Conservation (phyloP, 306 rosid species). For the Datisca glomerata region DNA sequence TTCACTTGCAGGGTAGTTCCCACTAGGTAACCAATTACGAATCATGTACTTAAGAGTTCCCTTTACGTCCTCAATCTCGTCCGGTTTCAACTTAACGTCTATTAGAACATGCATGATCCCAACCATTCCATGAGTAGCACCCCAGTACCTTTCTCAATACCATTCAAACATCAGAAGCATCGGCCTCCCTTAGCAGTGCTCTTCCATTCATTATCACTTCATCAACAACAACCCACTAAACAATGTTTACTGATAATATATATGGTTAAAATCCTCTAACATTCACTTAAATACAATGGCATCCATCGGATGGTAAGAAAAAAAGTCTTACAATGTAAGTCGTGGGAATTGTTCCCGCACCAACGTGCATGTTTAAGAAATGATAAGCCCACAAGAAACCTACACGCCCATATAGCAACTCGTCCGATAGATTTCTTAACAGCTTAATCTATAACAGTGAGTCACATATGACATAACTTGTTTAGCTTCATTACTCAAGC, state of each 20-base stretch:
- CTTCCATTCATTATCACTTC: slow-evolving; percentile 52
- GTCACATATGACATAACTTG: neutral
- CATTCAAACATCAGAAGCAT: slow-evolving; percentile 64
- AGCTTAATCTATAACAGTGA: slow-evolving; percentile 42
- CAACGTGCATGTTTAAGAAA: slow-evolving; percentile 55
- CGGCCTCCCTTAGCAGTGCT: slow-evolving; percentile 37
- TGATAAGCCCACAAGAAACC: slow-evolving; percentile 72
- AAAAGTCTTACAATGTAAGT: slow-evolving; percentile 33
- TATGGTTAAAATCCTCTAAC: slow-evolving; percentile 4
- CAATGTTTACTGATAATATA: slow-evolving; percentile 1
- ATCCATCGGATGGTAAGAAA: neutral
- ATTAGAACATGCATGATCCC: slow-evolving; percentile 68
- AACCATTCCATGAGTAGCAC: slow-evolving; percentile 80
- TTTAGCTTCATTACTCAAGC: neutral
- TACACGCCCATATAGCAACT: slow-evolving; percentile 60
- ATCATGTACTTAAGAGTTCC: slow-evolving; percentile 63
- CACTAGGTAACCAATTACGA: slow-evolving; percentile 34
- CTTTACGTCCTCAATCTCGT: slow-evolving; percentile 50
- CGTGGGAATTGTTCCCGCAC: slow-evolving; percentile 41
- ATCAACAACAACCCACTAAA: slow-evolving; percentile 34
- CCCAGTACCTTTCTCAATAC: slow-evolving; percentile 73
- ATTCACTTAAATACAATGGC: slow-evolving; percentile 8
- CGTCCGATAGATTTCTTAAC: slow-evolving; percentile 50
- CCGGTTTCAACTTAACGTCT: slow-evolving; percentile 64
- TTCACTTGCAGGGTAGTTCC: slow-evolving; percentile 57